A percentile compares a stretch with the other conserved stretches of the same genome.
Evolutionary conservation across 129 eudicot genomes (phyloP).

Genomic region (Oenanthe sinensis): DNA sequence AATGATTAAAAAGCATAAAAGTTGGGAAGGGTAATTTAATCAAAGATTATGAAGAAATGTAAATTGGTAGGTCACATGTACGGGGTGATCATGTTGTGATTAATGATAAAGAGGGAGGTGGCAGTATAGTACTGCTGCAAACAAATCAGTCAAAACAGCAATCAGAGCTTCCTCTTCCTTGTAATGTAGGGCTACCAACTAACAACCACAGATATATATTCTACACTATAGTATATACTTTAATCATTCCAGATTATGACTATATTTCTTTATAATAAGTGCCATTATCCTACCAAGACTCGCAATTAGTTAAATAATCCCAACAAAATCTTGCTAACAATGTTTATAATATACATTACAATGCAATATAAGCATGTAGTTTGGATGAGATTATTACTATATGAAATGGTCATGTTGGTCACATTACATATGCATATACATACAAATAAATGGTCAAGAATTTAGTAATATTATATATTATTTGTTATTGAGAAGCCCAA

Average conservation of each 20-base stretch:
- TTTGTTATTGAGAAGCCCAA: too few species aligned
- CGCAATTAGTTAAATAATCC: not conserved
- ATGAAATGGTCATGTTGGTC: too few species aligned
- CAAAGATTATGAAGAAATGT: not conserved
- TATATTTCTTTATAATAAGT: not conserved
- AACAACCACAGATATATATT: slow-evolving; percentile 12
- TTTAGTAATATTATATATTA: too few species aligned
- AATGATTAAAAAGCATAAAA: not conserved
- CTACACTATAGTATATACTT: not conserved
- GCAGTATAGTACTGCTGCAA: slow-evolving; percentile 18
- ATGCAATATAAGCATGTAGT: not conserved
- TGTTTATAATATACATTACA: too few species aligned
- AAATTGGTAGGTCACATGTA: not conserved
- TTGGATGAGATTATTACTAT: not conserved
- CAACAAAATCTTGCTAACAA: slow-evolving; percentile 10
- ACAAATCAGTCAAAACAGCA: slow-evolving; percentile 19
- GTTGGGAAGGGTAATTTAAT: not conserved
- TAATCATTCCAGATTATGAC: not conserved
- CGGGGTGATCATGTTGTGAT: not conserved
- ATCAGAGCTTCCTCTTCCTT: slow-evolving; percentile 21
- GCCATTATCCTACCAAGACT: not conserved
- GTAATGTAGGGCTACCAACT: slow-evolving; percentile 28
- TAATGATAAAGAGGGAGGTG: slow-evolving; percentile 10
- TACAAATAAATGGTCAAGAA: not conserved
- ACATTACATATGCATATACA: too few species aligned